Percentiles rank a stretch among this genome's conserved stretches.
Conservation (phyloP, 73 alveolate genomes). For the Paramecium octaurelia region DNA sequence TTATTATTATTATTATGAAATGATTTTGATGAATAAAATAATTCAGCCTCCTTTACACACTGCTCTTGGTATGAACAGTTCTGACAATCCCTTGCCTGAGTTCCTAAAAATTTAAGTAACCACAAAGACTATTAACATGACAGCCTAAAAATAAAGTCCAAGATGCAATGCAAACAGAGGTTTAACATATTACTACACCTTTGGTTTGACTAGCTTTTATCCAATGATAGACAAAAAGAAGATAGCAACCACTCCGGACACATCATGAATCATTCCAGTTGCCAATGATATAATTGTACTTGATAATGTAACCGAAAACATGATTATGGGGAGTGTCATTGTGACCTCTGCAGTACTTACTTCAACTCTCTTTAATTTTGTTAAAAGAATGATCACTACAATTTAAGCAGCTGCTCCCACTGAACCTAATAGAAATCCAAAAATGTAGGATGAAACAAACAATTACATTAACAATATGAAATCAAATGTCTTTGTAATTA, state of each 20-base stretch:
- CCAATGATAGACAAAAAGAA: neutral
- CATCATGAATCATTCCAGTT: constrained; percentile 10
- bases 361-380: neutral
- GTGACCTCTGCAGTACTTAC: neutral
- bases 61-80: neutral
- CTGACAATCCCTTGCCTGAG: neutral
- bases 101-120: neutral
- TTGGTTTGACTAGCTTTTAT: neutral
- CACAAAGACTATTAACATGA: neutral
- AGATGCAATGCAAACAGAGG: neutral
- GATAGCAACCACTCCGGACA: neutral
- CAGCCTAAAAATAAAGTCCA: neutral
- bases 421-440: neutral
- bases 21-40: neutral
- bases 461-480: neutral
- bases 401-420: neutral
- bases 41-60: neutral
- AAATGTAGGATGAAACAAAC: neutral
- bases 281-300: neutral
- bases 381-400: neutral
- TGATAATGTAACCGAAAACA: neutral
- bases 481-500: neutral
- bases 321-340: neutral
- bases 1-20: neutral
- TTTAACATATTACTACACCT: neutral